Percentiles rank a stretch among this genome's conserved stretches.
These are phyloP conservation scores for Sonneratia alba DNA, from an alignment of 345 rosid species.

Conservation along the genomic window DNA sequence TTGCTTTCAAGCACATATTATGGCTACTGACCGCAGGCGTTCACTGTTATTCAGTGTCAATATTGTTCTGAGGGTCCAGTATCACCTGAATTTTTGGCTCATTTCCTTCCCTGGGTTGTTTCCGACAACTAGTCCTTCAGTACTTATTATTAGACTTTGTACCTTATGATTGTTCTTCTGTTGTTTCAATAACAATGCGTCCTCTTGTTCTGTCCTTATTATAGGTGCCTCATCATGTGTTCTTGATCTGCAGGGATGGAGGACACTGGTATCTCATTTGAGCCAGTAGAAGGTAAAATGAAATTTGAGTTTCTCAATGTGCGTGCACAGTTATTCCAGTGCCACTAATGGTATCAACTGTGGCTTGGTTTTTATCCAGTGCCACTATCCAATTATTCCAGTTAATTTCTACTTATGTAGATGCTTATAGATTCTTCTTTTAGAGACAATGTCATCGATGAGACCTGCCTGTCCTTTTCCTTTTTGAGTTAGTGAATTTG, in stretches of 20 bases:
- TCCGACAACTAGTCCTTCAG: neutral
- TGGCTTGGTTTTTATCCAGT: no score
- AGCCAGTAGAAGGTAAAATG: conserved; percentile 76
- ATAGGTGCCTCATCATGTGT: neutral
- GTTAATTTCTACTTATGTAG: neutral
- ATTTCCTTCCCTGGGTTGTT: neutral
- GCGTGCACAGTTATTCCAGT: no score
- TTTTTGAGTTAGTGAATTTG: no score
- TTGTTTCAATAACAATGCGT: no score
- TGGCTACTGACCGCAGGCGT: neutral
- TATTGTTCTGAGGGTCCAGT: neutral
- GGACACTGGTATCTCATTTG: conserved; percentile 72
- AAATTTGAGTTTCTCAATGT: no score
- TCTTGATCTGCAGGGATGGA: conserved; percentile 67
- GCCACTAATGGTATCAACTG: no score
- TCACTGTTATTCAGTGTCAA: neutral
- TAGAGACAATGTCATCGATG: neutral
- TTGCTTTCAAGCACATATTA: neutral
- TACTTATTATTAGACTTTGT: no score
- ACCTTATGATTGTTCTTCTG: no score
- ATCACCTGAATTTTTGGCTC: neutral
- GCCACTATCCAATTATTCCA: no score
- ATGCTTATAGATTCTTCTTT: neutral
- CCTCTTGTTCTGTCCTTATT: neutral
- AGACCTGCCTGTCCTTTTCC: no score